Percentiles rank a stretch among this genome's conserved stretches.
These are phyloP conservation scores for Coemansia sp. DNA, from an alignment of 192 early-diverging fungal genomes.

Conservation along the genomic window DNA sequence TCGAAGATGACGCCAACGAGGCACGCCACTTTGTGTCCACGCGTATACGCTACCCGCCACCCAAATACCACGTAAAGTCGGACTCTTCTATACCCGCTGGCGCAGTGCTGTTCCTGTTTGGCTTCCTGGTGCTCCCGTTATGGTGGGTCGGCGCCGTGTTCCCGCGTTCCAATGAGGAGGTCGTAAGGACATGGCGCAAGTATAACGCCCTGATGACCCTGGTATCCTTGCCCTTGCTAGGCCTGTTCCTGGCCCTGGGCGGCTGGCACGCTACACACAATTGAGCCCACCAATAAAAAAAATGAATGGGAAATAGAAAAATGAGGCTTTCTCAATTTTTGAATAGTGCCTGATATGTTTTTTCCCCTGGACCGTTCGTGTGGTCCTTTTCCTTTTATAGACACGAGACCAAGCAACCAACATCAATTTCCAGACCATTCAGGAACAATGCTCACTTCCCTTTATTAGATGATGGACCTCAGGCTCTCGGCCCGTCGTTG, in stretches of 20 bases:
- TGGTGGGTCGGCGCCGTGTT: slow-evolving; percentile 54
- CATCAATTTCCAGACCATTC: not conserved
- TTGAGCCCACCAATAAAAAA: slow-evolving; percentile 2
- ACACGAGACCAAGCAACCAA: not conserved
- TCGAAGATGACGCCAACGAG: slow-evolving; percentile 52
- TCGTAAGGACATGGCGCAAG: slow-evolving; percentile 49
- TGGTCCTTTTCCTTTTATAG: not conserved
- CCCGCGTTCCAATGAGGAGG: slow-evolving; percentile 31
- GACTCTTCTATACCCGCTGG: slow-evolving; percentile 30
- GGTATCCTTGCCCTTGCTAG: slow-evolving; percentile 48
- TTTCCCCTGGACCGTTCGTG: not conserved
- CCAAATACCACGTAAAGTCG: slow-evolving; percentile 23
- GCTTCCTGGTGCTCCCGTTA: slow-evolving; percentile 47
- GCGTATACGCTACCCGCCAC: slow-evolving; percentile 38
- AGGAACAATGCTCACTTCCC: not conserved
- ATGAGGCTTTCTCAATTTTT: not conserved
- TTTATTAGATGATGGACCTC: not conserved
- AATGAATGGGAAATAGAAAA: not conserved
- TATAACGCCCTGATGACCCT: slow-evolving; percentile 54
- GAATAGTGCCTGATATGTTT: not conserved
- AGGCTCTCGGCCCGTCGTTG: not conserved
- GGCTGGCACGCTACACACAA: slow-evolving; percentile 52
- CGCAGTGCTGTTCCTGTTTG: slow-evolving; percentile 39
- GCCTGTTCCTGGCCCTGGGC: slow-evolving; percentile 47
- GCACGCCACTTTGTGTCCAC: slow-evolving; percentile 42